Base-by-base conservation (phyloP, 148 eudicot species). In the Silene latifolia region DNA sequence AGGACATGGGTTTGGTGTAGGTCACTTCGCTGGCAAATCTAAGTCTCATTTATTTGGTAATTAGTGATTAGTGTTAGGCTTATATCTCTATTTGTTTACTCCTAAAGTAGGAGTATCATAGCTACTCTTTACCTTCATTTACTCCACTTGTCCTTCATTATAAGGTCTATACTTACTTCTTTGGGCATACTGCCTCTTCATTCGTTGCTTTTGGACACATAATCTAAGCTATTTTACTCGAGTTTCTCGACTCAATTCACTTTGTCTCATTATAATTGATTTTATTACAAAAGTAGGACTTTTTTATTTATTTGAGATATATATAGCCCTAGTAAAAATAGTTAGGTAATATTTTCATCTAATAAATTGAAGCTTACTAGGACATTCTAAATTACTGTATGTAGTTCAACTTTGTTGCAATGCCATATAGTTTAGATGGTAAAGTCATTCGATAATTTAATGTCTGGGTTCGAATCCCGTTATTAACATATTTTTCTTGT, bases 41-140 rank as follows among this genome's bases (percentile, higher is more conserved):
- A 62, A 23, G 17, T 15, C 0, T 19, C 10, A n/a, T 9, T 19
- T 19, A 19, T 60, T 60, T 60, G 65, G 66, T 62, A 25, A 62
- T 23, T 62, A 62, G 66, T 62, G 14, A 62, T 23, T 35, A 53
- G 13, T 10, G 73, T 76, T 76, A 76, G 79, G 79, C 79, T 59
- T 13, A 13, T 69, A 29, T 70, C 69, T 32, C 21, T 70, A 27
- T 39, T 76, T 76, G 29, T 47, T 60, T 69, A 69, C 20, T 39
- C 17, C 19, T 3, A 23, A 62, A 62, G 32, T 62, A 66, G 17
- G 7, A 10, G 35, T 14, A 7, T 53, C 7, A 27, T 15, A 57
- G n/a, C 24, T 35, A 58, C 54, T 20, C 4, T 62, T 62, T 20
- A 23, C 17, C 66, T 11, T 25, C 27, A 6, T 4, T 12, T 9